Evolutionary conservation across 164 flowering plant species (phyloP).

Genomic region (Magnolia kwangsiensis): DNA sequence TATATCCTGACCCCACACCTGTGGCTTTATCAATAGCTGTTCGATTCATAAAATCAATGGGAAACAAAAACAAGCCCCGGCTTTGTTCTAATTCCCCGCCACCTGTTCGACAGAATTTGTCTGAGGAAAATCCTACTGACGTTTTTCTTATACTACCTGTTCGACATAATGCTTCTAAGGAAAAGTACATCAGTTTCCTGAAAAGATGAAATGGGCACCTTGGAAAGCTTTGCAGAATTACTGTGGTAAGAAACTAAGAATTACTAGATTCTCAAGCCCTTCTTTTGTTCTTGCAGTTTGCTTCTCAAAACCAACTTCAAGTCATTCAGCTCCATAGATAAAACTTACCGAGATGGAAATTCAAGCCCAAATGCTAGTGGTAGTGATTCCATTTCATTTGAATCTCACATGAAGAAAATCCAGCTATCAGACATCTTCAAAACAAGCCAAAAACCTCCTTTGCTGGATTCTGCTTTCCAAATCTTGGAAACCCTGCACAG

Average conservation of each 20-base stretch:
- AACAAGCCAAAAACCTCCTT: slow-evolving; percentile 7
- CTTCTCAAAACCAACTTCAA: slow-evolving; percentile 9
- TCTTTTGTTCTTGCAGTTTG: slow-evolving; percentile 5
- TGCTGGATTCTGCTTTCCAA: slow-evolving; percentile 11
- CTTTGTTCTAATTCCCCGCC: too few species aligned
- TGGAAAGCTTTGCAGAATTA: slow-evolving; percentile 14
- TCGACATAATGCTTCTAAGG: slow-evolving; percentile 17
- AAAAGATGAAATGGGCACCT: slow-evolving; percentile 20
- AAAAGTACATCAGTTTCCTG: slow-evolving; percentile 1
- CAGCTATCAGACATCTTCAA: slow-evolving; percentile 9
- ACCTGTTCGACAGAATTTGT: too few species aligned
- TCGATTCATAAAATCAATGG: too few species aligned
- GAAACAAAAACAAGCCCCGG: too few species aligned
- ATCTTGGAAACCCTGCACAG: slow-evolving; percentile 17
- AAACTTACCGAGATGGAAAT: not conserved
- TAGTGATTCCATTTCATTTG: not conserved
- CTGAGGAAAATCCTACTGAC: too few species aligned
- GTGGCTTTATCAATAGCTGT: too few species aligned
- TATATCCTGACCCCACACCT: too few species aligned
- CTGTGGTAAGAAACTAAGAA: slow-evolving; percentile 19
- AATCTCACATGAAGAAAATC: slow-evolving; percentile 1
- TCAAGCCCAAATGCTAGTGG: not conserved
- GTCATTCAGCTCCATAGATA: slow-evolving; percentile 14
- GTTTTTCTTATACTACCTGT: not conserved
- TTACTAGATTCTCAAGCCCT: slow-evolving; percentile 13